Percentiles rank a stretch among this genome's conserved stretches.
phyloP scores from a whole-genome alignment of 805 yeast species.

The Nakazawaea wyomingensis region DNA sequence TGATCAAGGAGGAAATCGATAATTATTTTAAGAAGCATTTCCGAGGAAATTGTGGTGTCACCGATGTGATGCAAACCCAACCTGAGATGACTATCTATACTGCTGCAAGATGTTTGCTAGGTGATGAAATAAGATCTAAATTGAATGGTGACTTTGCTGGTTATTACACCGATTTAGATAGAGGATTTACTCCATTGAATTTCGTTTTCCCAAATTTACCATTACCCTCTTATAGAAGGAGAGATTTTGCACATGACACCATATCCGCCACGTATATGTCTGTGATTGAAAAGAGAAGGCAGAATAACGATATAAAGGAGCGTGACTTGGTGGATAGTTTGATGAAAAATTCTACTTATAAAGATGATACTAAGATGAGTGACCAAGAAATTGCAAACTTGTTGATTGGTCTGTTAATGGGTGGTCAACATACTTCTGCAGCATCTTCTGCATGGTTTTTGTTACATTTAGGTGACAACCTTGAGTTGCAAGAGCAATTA shows the following conservation, averaged over 20 bases:
- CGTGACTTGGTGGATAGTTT: slow-evolving; percentile 88
- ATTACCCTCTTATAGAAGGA: slow-evolving; percentile 65
- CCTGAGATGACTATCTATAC: slow-evolving; percentile 96
- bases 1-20: slow-evolving; percentile 72
- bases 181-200: slow-evolving; percentile 94
- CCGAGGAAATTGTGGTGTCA: slow-evolving; percentile 36
- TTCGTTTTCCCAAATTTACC: slow-evolving; percentile 95
- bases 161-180: slow-evolving; percentile 86
- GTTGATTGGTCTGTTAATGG: slow-evolving; percentile 94
- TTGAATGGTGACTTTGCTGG: slow-evolving; percentile 81
- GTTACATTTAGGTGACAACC: slow-evolving; percentile 84
- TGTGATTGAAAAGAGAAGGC: slow-evolving; percentile 71
- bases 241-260: slow-evolving; percentile 83
- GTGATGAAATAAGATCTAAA: slow-evolving; percentile 82
- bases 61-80: slow-evolving; percentile 74
- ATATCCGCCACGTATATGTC: slow-evolving; percentile 79
- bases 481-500: slow-evolving; percentile 78
- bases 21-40: slow-evolving; percentile 64
- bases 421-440: slow-evolving; percentile 98
- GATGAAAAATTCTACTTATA: slow-evolving; percentile 78
- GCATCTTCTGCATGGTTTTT: slow-evolving; percentile 95
- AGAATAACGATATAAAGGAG: slow-evolving; percentile 67
- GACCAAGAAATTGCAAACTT: slow-evolving; percentile 93
- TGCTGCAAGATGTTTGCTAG: slow-evolving; percentile 86
- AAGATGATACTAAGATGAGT: slow-evolving; percentile 91